Percentiles rank a stretch among this genome's conserved stretches.
Conservation (phyloP, 805 yeast species). For the Saccharomycopsis fibuligera region DNA sequence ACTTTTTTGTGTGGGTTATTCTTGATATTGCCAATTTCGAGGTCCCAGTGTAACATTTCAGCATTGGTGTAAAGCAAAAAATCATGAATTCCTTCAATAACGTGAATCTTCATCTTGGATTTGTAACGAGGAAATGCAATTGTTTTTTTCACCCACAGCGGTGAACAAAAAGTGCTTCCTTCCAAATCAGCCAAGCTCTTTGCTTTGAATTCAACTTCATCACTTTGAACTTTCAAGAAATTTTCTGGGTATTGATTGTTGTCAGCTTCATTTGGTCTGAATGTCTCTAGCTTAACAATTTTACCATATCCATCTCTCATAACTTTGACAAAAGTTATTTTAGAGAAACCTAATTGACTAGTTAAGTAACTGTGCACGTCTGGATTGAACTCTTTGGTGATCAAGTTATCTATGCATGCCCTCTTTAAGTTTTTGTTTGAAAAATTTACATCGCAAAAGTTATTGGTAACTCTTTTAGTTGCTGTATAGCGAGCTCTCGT, state of each 20-base stretch:
- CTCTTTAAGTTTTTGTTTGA: neutral
- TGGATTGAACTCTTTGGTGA: neutral
- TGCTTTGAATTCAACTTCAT: neutral
- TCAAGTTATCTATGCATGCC: too few relatives aligned
- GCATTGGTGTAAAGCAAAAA: slow-evolving; percentile 27
- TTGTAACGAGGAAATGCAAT: slow-evolving; percentile 36
- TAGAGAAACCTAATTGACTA: slow-evolving; percentile 5
- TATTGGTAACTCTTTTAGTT: neutral
- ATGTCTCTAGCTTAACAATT: slow-evolving; percentile 30
- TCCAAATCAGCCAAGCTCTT: neutral
- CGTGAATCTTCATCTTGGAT: slow-evolving; percentile 33
- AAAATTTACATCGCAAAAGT: neutral
- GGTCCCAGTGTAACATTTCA: slow-evolving; percentile 28
- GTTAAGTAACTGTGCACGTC: slow-evolving; percentile 10
- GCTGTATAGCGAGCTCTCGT: too few relatives aligned
- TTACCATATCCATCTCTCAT: slow-evolving; percentile 30
- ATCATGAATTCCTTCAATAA: slow-evolving; percentile 21
- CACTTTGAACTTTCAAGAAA: neutral
- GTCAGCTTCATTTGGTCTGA: slow-evolving; percentile 21
- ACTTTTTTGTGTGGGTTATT: neutral
- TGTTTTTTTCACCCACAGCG: slow-evolving; percentile 31
- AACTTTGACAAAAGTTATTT: slow-evolving; percentile 29
- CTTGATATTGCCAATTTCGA: slow-evolving; percentile 23
- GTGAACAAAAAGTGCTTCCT: slow-evolving; percentile 1
- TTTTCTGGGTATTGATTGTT: slow-evolving; percentile 13